These are phyloP conservation scores for Ceratocystis papillata DNA, from an alignment of 2,329 filamentous ascomycete genomes.

Conservation along the genomic window DNA sequence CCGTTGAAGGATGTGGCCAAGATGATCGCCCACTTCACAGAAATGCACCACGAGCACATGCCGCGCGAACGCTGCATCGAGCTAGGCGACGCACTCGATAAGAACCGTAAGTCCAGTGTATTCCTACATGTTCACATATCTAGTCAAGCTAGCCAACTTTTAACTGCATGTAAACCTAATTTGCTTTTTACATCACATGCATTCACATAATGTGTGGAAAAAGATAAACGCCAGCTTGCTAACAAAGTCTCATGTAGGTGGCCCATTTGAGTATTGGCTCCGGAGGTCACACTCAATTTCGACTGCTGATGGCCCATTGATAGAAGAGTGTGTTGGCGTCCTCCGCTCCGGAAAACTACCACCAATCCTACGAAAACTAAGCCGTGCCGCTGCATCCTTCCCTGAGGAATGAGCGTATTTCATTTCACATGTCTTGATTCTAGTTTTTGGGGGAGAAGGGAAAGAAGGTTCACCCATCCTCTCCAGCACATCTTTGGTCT, in stretches of 20 bases:
- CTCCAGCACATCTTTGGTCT: conserved; percentile 5
- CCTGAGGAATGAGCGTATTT: conserved; percentile 26
- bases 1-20: conserved; percentile 39
- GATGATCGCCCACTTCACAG: conserved; percentile 39
- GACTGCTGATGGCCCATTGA: conserved; percentile 30
- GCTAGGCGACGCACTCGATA: conserved; percentile 35
- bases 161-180: not conserved
- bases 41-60: conserved; percentile 38
- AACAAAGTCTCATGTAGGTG: conserved; percentile 29
- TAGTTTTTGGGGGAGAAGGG: not conserved
- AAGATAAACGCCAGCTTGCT: not conserved
- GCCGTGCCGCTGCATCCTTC: conserved; percentile 32
- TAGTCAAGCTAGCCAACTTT: not conserved
- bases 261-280: conserved; percentile 41
- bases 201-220: not conserved
- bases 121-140: not conserved
- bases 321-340: conserved; percentile 33
- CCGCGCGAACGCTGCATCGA: conserved; percentile 36
- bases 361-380: conserved; percentile 31
- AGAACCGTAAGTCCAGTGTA: conserved; percentile 33
- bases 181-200: not conserved
- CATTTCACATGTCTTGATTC: not conserved
- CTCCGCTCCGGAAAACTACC: conserved; percentile 34
- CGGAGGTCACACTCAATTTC: conserved; percentile 34
- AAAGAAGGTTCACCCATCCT: not conserved